phyloP scores from a whole-genome alignment of 768 basidiomycete species.

The Leccinum barrowsii region DNA sequence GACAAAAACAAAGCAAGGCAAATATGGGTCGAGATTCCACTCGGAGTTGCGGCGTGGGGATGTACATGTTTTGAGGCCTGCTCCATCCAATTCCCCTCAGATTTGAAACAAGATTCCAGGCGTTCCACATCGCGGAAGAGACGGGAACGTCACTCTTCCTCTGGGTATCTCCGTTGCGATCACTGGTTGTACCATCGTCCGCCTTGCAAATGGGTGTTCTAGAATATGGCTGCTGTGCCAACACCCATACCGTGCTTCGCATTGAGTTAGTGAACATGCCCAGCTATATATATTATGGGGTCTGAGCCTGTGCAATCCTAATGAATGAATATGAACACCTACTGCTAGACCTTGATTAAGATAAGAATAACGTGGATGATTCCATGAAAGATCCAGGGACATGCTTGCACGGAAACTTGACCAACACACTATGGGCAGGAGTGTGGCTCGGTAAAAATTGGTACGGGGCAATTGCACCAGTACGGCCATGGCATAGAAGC shows the following conservation, averaged over 20 bases:
- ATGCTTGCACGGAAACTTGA: constrained; percentile 37
- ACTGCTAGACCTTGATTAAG: constrained; percentile 26
- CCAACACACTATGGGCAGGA: constrained; percentile 50
- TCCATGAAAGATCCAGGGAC: constrained; percentile 24
- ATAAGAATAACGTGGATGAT: constrained; percentile 7
- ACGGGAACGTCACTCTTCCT: constrained; percentile 1
- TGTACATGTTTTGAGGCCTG: constrained; percentile 8
- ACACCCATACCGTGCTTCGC: constrained; percentile 25
- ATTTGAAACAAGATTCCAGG: constrained; percentile 25
- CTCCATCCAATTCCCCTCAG: constrained; percentile 29
- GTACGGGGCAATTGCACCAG: constrained; percentile 50
- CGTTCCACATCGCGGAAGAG: constrained; percentile 24
- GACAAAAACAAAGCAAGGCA: constrained; percentile 13
- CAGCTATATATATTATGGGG: constrained; percentile 14
- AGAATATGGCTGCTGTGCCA: constrained; percentile 11
- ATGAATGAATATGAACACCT: background rate
- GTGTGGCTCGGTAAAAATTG: constrained; percentile 38
- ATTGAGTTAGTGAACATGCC: constrained; percentile 22
- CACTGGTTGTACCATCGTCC: background rate
- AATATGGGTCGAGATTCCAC: constrained; percentile 22
- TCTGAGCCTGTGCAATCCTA: background rate
- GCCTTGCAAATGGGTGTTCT: constrained; percentile 10
- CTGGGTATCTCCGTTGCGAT: background rate
- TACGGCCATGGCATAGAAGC: constrained; percentile 50
- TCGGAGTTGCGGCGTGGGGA: constrained; percentile 13